phyloP scores from a whole-genome alignment of 192 early-diverging fungal genomes.

The Coemansia furcata region DNA sequence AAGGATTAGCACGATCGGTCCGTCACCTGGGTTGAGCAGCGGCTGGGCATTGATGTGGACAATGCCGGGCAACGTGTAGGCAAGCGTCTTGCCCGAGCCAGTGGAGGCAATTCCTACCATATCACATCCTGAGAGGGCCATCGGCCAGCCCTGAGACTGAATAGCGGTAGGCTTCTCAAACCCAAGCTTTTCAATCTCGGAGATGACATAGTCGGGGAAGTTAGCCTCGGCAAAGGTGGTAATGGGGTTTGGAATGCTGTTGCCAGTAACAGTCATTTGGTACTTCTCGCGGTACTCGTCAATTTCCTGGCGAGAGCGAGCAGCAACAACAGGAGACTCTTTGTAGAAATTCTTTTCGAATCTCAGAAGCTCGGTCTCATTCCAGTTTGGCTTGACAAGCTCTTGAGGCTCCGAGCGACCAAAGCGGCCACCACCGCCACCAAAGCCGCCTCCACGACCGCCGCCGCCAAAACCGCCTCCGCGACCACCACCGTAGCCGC shows the following conservation, averaged over 20 bases:
- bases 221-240: conserved; percentile 85
- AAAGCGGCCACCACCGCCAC: conserved; percentile 30
- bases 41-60: conserved; percentile 99
- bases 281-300: conserved; percentile 72
- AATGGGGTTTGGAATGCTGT: conserved; percentile 87
- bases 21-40: conserved; percentile 86
- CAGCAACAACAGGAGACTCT: conserved; percentile 74
- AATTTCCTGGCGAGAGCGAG: conserved; percentile 68
- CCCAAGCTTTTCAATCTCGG: conserved; percentile 80
- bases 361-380: conserved; percentile 60
- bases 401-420: conserved; percentile 36
- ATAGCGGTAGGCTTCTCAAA: conserved; percentile 90
- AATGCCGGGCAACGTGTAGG: conserved; percentile 92
- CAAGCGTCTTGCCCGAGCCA: conserved; percentile 93
- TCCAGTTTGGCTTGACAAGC: conserved; percentile 65
- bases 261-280: conserved; percentile 83
- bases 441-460: conserved; percentile 7
- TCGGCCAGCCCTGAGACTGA: conserved; percentile 98
- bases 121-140: conserved; percentile 94
- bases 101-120: conserved; percentile 89
- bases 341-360: conserved; percentile 98
- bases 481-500: conserved; percentile 12
- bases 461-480: conserved; percentile 14
- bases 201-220: conserved; percentile 89
- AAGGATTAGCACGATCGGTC: conserved; percentile 93